Conservation (phyloP, 2,329 filamentous ascomycete genomes). For the Periconia sp. region DNA sequence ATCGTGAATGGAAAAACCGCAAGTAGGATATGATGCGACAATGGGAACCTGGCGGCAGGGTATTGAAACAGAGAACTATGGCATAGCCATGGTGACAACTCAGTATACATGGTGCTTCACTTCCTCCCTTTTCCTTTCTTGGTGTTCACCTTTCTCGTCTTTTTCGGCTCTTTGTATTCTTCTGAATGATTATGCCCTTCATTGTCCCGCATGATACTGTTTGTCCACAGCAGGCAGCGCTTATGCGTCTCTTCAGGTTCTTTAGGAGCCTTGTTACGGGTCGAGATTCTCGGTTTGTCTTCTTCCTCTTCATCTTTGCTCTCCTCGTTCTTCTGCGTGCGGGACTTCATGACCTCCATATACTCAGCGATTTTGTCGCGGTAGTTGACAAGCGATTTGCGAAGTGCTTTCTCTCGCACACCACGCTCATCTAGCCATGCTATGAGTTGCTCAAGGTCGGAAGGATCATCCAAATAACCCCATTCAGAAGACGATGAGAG, state of each 20-base stretch:
- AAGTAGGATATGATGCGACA: neutral
- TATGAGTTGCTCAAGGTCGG: constrained; percentile 75
- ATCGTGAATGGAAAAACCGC: neutral
- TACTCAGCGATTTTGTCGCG: constrained; percentile 74
- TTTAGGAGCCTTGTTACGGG: constrained; percentile 62
- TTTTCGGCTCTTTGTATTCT: constrained; percentile 50
- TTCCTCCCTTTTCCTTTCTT: constrained; percentile 32
- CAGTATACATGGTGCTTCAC: neutral
- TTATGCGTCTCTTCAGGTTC: constrained; percentile 56
- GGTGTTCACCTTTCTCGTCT: constrained; percentile 45
- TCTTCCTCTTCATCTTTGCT: constrained; percentile 53
- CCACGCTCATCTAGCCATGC: constrained; percentile 88
- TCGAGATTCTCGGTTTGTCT: constrained; percentile 59
- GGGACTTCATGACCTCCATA: constrained; percentile 78
- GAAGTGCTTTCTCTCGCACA: constrained; percentile 80
- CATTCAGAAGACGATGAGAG: constrained; percentile 79
- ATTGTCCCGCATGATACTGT: constrained; percentile 61
- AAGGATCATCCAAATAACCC: constrained; percentile 85
- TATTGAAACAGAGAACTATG: neutral
- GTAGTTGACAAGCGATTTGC: constrained; percentile 80
- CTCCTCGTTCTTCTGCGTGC: constrained; percentile 60
- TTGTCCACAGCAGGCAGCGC: constrained; percentile 67
- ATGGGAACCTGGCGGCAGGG: neutral
- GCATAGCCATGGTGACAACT: too few species aligned
- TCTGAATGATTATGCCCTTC: constrained; percentile 64